Evolutionary conservation across 2,329 filamentous ascomycete genomes (phyloP).

Genomic region (Gaeumannomyces tritici): DNA sequence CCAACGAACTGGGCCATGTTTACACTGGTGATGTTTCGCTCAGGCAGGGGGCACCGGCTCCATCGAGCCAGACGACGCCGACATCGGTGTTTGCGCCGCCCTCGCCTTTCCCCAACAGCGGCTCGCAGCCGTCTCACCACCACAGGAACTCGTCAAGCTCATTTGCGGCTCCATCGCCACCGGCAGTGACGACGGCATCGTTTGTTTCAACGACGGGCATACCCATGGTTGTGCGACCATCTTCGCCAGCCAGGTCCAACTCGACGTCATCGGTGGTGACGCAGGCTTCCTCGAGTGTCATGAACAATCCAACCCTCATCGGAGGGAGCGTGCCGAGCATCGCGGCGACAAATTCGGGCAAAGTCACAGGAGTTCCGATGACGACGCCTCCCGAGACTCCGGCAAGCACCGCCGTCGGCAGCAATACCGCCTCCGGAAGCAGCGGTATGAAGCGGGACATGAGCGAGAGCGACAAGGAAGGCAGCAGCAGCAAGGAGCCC

Average conservation of each 20-base stretch:
- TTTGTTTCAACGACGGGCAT: conserved; percentile 25
- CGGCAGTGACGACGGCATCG: conserved; percentile 36
- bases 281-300: conserved; percentile 46
- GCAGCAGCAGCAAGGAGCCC: conserved; percentile 33
- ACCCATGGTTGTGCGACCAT: conserved; percentile 43
- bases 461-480: conserved; percentile 43
- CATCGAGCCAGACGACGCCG: conserved; percentile 57
- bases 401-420: conserved; percentile 44
- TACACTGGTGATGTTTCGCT: conserved; percentile 59
- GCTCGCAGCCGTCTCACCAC: conserved; percentile 28
- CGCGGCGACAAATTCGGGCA: conserved; percentile 61
- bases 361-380: conserved; percentile 57
- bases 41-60: conserved; percentile 31
- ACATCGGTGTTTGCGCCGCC: conserved; percentile 52
- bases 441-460: conserved; percentile 46
- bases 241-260: conserved; percentile 76
- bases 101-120: conserved; percentile 42
- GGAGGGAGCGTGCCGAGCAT: conserved; percentile 69
- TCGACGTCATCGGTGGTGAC: conserved; percentile 74
- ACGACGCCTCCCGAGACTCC: conserved; percentile 90
- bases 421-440: conserved; percentile 29
- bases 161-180: conserved; percentile 47
- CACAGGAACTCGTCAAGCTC: conserved; percentile 50
- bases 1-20: conserved; percentile 74
- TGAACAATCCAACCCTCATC: conserved; percentile 72